phyloP scores from a whole-genome alignment of 305 asterid genomes.

The Fraxinus nigra region DNA sequence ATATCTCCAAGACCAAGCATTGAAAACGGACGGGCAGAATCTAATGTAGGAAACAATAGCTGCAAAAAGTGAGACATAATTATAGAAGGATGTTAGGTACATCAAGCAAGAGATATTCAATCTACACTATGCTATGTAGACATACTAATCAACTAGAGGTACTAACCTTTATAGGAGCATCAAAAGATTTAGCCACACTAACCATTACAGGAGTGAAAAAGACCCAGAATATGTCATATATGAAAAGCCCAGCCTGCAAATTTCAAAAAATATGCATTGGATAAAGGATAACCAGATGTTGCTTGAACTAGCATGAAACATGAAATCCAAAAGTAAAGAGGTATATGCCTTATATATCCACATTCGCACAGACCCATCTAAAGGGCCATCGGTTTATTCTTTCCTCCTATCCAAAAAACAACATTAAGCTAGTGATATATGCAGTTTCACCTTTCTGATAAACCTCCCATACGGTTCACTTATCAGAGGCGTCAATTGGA shows the following conservation, averaged over 20 bases:
- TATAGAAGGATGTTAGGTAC: constrained; percentile 1
- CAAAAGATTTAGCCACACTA: constrained; percentile 75
- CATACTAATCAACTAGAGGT: not conserved
- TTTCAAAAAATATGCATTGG: not conserved
- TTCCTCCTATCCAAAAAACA: not conserved
- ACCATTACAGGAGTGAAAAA: constrained; percentile 80
- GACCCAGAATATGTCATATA: constrained; percentile 75
- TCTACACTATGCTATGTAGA: not conserved
- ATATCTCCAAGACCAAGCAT: constrained; percentile 99
- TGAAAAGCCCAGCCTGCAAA: constrained; percentile 65
- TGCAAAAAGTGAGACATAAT: constrained; percentile 33
- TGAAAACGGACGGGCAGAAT: constrained; percentile 81
- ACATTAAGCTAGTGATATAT: not conserved
- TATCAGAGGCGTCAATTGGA: too few relatives aligned
- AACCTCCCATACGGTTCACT: too few relatives aligned
- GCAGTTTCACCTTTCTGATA: not conserved
- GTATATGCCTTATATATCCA: not conserved
- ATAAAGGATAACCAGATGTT: not conserved
- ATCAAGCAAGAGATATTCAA: not conserved
- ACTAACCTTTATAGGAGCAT: constrained; percentile 71
- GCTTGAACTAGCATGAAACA: not conserved
- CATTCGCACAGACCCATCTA: not conserved
- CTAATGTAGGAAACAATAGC: constrained; percentile 92
- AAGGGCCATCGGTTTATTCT: not conserved
- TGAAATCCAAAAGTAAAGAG: not conserved